Evolutionary conservation across 495 filamentous ascomycete species (phyloP), one percentile per base, ranked within the genome.

Genomic region (Entonaema liquescens): DNA sequence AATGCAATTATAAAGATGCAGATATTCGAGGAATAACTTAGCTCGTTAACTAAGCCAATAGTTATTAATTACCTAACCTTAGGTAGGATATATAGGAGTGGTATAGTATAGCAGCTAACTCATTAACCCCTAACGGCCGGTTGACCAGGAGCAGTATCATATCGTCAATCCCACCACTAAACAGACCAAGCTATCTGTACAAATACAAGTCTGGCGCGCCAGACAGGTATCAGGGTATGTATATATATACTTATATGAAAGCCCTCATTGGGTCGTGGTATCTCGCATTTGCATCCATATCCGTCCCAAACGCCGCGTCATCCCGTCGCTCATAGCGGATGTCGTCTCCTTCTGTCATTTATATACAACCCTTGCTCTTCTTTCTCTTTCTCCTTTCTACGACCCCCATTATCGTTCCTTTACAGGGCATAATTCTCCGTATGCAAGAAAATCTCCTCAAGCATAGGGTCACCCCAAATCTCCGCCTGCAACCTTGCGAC

Each of bases 391-490:
- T 29, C 53, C 29, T 5, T 11, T 13, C 26, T 29, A n/a, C n/a
- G 49, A 9, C 26, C 19, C 35, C 17, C 29, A 1, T n/a, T 50
- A 2, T 19, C 5, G 9, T 8, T 33, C 55, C 21, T 23, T 29
- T 11, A 96, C 57, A 95, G 82, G 40, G 93, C 92, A 80, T 96
- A 97, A 78, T 97, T 97, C 85, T 98, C 95, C 11, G 94, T 91
- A 84, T 98, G 95, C 79, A 98, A 78, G 77, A 93, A 97, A 63
- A 98, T 90, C 87, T 98, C 95, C 75, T 97, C 95, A 49, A 89
- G 87, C 57, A 85, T 85, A 17, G 89, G 86, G 70, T 92, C 90
- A 2, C 84, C 86, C 91, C 92, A 91, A 35, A 98, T 94, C 78
- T 90, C 86, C 36, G 84, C 84, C 84, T 98, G 95, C 74, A 97